phyloP scores from a whole-genome alignment of 768 basidiomycete genomes.

The Psilocybe cubensis region DNA sequence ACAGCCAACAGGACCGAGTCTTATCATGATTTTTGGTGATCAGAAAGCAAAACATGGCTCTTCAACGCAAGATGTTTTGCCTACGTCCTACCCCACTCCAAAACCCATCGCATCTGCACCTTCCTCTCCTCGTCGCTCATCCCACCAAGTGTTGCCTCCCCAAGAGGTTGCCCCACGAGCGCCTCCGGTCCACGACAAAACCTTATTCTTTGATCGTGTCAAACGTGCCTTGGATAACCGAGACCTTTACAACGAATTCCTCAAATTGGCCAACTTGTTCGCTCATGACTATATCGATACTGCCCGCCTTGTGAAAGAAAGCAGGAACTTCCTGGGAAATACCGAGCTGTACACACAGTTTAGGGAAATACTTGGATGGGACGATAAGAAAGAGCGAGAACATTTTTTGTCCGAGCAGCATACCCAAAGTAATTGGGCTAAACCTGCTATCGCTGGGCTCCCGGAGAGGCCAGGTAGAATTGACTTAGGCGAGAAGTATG shows the following conservation, averaged over 20 bases:
- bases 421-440: conserved; percentile 51
- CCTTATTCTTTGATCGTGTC: conserved; percentile 92
- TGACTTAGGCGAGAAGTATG: conserved; percentile 74
- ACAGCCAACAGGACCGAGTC: conserved; percentile 15
- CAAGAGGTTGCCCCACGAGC: conserved; percentile 26
- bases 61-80: conserved; percentile 40
- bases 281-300: conserved; percentile 93
- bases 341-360: conserved; percentile 82
- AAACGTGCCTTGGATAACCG: conserved; percentile 71
- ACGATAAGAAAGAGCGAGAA: conserved; percentile 70
- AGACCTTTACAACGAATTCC: conserved; percentile 90
- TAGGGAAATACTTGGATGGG: conserved; percentile 87
- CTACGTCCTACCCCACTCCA: conserved; percentile 40
- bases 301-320: conserved; percentile 80
- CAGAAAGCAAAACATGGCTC: conserved; percentile 43
- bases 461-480: conserved; percentile 55
- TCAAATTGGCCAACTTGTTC: conserved; percentile 94
- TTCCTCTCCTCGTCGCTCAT: conserved; percentile 36
- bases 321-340: conserved; percentile 74
- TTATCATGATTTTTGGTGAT: conserved; percentile 12
- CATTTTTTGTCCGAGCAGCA: conserved; percentile 51
- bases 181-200: conserved; percentile 44
- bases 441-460: conserved; percentile 47
- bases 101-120: conserved; percentile 29
- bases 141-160: conserved; percentile 29